These are phyloP conservation scores for Yarrowia deformans DNA, from an alignment of 805 yeast genomes.

Conservation along the genomic window DNA sequence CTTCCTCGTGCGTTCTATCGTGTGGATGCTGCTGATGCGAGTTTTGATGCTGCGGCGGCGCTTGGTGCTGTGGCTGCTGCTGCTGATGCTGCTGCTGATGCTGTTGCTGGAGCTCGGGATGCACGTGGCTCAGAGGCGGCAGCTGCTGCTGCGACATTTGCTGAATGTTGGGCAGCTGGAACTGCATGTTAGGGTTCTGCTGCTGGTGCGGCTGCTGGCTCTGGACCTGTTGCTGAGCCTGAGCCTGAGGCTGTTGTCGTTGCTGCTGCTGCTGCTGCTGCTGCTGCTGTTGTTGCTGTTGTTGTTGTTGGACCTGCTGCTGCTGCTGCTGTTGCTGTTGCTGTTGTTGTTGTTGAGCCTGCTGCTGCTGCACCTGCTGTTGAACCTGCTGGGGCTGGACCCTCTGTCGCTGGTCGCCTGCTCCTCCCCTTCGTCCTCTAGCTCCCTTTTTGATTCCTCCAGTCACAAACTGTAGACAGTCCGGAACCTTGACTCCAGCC, in stretches of 20 bases:
- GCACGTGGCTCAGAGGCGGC: slow-evolving; percentile 20
- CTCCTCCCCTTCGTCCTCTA: slow-evolving; percentile 1
- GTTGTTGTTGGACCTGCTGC: not conserved
- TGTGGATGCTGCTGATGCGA: slow-evolving; percentile 13
- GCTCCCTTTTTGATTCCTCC: slow-evolving; percentile 62
- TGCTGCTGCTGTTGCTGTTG: slow-evolving; percentile 10
- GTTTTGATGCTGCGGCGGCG: not conserved
- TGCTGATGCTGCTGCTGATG: not conserved
- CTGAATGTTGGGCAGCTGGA: slow-evolving; percentile 19
- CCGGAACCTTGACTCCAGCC: slow-evolving; percentile 78
- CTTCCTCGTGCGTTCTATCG: slow-evolving; percentile 27
- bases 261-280: too few species aligned
- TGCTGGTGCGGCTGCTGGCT: not conserved
- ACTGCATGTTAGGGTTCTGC: slow-evolving; percentile 17
- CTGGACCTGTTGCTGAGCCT: slow-evolving; percentile 1
- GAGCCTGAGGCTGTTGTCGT: not conserved
- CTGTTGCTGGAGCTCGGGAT: slow-evolving; percentile 25
- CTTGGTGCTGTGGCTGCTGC: not conserved
- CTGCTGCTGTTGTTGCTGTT: not conserved
- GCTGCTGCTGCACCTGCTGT: slow-evolving; percentile 16
- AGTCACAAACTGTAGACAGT: slow-evolving; percentile 80
- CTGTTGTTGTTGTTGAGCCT: slow-evolving; percentile 7
- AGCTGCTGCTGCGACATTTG: slow-evolving; percentile 28
- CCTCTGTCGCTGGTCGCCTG: slow-evolving; percentile 8
- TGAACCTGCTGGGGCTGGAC: slow-evolving; percentile 20